Evolutionary conservation across 345 rosid genomes (phyloP), one percentile per base, ranked within the genome.

Genomic region (Heritiera fomes): DNA sequence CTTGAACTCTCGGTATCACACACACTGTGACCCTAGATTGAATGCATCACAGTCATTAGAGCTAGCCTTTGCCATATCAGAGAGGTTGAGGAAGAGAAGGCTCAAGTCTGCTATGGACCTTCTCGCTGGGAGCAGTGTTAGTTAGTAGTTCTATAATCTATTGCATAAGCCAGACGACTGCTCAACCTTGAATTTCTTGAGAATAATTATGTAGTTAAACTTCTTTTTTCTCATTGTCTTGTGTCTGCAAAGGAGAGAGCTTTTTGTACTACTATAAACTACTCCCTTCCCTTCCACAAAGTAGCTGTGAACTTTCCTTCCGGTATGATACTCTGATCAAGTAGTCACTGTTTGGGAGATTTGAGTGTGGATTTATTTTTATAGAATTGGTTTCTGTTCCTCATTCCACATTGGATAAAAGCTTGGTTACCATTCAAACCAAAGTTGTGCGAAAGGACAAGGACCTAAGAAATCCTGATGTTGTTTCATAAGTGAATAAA

Each of bases 41-140:
- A 76, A 76, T 53, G 79, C 74, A 52, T 67, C 79, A 1, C 79
- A 77, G 65, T 77, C 74, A 23, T 69, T 77, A 20, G 79, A 77
- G 79, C 79, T 77, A 69, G 79, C 74, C 32, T 66, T 77, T 77
- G 52, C 49, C 52, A 77, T 77, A 61, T 58, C 74, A 40, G 65
- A 65, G 15, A 53, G 73, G 23, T 66, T 77, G 73, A 77, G 79
- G 79, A 77, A 40, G 65, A 77, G 49, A 66, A 52, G 74, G 62
- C 32, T 77, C 23, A 66, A 53, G 52, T 52, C 64, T 77, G 52
- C 52, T 38, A 47, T 38, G 23, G 40, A 77, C 12, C 4, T 77
- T 52, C 7, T 50, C 28, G 11, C 1, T 4, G 63, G 14, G 52
- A 18, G 10, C 52, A 41, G 10, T 17, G 50, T 75, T 30, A 38